Base-by-base conservation (phyloP, 2,329 filamentous ascomycete species). In the Epichloe sp. region DNA sequence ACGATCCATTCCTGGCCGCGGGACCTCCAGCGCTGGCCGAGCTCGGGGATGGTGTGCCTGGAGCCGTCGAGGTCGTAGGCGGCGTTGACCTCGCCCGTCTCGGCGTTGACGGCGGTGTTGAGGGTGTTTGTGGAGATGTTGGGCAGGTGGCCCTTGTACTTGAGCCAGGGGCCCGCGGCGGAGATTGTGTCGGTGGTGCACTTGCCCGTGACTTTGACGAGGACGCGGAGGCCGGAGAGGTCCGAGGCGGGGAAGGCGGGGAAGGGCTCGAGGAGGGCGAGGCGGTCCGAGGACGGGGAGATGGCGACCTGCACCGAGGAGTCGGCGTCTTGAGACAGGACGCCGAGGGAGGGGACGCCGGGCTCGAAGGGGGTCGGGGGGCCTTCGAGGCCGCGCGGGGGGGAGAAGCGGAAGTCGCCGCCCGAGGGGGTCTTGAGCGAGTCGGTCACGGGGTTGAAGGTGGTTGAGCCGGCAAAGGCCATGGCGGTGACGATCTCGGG, bases 131-230 rank as follows among this genome's bases (percentile, higher is more conserved):
- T 88, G 60, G 84, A 86, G 68, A 98, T 98, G 75, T 98, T 98
- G 67, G 93, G 88, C 56, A 98, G 80, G 70, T 98, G 93, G 56
- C 93, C 93, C 77, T 97, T 97, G 81, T 97, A 98, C 72, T 97
- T 97, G 59, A 98, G 80, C 91, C 91, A 97, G 15, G 91, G 91
- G 5, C 91, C 91, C 1, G 91, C 91, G 36, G 91, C 91, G 38
- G 90, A 97, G 70, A 98, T 98, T 60, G 93, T 97, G 71, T 98
- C 93, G 43, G 93, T 98, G 52, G 93, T 98, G 77, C 93, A 98
- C 73, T 98, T 95, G 57, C 93, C 93, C 56, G 90, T 86, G 57
- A 97, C 86, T 73, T 97, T 97, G 76, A 95, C 91, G 15, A 98
- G 83, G 17, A 98, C 89, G 48, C 83, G 83, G 46, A 98, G 80